Conservation (phyloP, 2,329 filamentous ascomycete genomes). For the Orbilia blumenaviensis region DNA sequence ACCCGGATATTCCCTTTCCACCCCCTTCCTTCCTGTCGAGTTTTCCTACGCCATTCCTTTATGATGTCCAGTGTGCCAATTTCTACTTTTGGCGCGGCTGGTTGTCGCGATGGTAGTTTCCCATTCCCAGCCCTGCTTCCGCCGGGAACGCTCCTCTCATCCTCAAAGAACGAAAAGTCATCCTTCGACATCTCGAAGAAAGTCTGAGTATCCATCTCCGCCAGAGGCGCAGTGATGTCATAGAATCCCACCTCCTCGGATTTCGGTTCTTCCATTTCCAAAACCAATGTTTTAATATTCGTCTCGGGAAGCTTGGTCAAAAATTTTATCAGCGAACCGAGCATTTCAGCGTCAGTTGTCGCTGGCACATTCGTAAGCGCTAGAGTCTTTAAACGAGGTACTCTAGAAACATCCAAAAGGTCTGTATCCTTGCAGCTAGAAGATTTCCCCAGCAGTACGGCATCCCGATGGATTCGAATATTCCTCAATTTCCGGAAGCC, state of each 20-base stretch:
- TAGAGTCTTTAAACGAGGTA: conserved; percentile 48
- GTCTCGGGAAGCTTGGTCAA: neutral
- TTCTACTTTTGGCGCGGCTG: neutral
- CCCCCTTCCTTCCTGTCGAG: neutral
- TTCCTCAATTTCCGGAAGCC: conserved; percentile 53
- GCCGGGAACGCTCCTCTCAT: conserved; percentile 16
- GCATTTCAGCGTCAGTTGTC: neutral
- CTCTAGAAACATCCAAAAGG: conserved; percentile 27
- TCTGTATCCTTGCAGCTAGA: neutral
- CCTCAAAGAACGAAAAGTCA: conserved; percentile 49
- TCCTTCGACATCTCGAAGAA: conserved; percentile 45
- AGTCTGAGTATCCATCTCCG: conserved; percentile 11
- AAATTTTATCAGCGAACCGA: conserved; percentile 9
- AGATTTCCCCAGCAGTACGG: neutral
- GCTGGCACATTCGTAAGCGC: conserved; percentile 43
- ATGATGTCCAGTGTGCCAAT: conserved; percentile 23
- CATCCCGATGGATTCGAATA: conserved; percentile 46
- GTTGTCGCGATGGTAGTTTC: neutral
- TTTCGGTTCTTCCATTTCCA: conserved; percentile 12
- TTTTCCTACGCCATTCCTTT: conserved; percentile 24
- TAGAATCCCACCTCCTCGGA: conserved; percentile 27
- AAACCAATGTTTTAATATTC: conserved; percentile 14
- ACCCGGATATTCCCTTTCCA: conserved; percentile 29
- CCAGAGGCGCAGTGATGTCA: neutral
- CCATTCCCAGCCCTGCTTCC: neutral